Percentiles rank a stretch among this genome's conserved stretches.
Evolutionary conservation across 768 basidiomycete species (phyloP).

Genomic region (Termitomyces sp.): DNA sequence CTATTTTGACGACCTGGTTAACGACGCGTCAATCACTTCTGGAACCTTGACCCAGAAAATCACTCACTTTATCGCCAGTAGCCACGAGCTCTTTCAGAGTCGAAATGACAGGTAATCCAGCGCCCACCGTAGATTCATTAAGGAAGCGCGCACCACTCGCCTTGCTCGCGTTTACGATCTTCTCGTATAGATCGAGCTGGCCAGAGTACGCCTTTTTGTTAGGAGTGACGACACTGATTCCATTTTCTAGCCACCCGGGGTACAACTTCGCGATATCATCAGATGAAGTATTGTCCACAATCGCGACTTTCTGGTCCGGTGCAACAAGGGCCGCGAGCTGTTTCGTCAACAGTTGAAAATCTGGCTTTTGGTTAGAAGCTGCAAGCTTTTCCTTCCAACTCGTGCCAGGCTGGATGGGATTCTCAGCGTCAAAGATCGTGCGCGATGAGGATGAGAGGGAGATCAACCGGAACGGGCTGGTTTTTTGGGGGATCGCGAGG

Average conservation of each 20-base stretch:
- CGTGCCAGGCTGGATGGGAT: slow-evolving; percentile 32
- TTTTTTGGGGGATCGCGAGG: slow-evolving; percentile 53
- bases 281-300: slow-evolving; percentile 93
- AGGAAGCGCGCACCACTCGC: slow-evolving; percentile 65
- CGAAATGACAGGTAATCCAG: slow-evolving; percentile 88
- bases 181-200: slow-evolving; percentile 58
- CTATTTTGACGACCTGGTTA: slow-evolving; percentile 76
- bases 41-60: background rate
- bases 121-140: slow-evolving; percentile 93
- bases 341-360: slow-evolving; percentile 44
- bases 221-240: slow-evolving; percentile 88
- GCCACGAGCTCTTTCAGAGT: slow-evolving; percentile 89
- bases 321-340: slow-evolving; percentile 43
- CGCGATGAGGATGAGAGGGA: slow-evolving; percentile 67
- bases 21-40: background rate
- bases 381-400: slow-evolving; percentile 36
- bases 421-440: slow-evolving; percentile 47
- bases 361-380: slow-evolving; percentile 38
- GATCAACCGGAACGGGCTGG: slow-evolving; percentile 57
- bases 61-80: slow-evolving; percentile 84
- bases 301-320: slow-evolving; percentile 48
- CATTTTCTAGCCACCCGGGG: slow-evolving; percentile 71
- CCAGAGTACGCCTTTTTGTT: slow-evolving; percentile 97
- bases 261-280: slow-evolving; percentile 79
- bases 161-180: slow-evolving; percentile 57